Conservation (phyloP, 2,329 filamentous ascomycete genomes). For the Macrophomina tecta region DNA sequence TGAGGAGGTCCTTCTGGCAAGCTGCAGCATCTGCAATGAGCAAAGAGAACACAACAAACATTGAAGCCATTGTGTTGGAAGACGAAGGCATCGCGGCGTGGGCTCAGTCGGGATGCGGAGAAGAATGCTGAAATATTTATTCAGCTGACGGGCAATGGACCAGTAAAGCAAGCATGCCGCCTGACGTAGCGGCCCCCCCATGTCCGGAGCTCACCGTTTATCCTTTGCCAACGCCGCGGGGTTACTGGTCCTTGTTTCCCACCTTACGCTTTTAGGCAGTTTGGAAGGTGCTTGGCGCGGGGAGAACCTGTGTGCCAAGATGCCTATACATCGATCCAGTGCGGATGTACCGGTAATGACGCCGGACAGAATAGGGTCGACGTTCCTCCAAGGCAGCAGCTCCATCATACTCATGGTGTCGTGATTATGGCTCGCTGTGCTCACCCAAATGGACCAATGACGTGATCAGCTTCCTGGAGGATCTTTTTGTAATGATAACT, state of each 20-base stretch:
- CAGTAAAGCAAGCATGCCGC: neutral
- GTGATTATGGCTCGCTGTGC: neutral
- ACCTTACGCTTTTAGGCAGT: constrained; percentile 20
- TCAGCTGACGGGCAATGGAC: neutral
- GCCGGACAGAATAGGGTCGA: neutral
- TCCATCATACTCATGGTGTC: neutral
- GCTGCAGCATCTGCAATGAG: constrained; percentile 7
- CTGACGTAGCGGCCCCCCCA: constrained; percentile 13
- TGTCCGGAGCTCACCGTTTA: neutral
- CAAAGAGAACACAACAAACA: constrained; percentile 8
- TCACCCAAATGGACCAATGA: neutral
- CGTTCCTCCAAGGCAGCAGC: constrained; percentile 13
- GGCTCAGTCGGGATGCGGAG: neutral
- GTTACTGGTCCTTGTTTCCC: neutral
- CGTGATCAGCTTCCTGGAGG: neutral
- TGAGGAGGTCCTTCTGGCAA: constrained; percentile 15
- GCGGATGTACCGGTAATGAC: constrained; percentile 10
- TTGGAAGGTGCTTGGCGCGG: constrained; percentile 19
- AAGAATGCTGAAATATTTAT: constrained; percentile 9
- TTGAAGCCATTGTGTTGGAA: constrained; percentile 2
- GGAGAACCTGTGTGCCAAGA: constrained; percentile 12
- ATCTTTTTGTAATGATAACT: neutral
- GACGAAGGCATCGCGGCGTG: neutral
- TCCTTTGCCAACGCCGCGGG: neutral
- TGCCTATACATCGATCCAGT: neutral